Percentiles rank a stretch among this genome's conserved stretches.
Evolutionary conservation across 2,329 filamentous ascomycete species (phyloP).

Genomic region (Sporothrix brasiliensis): DNA sequence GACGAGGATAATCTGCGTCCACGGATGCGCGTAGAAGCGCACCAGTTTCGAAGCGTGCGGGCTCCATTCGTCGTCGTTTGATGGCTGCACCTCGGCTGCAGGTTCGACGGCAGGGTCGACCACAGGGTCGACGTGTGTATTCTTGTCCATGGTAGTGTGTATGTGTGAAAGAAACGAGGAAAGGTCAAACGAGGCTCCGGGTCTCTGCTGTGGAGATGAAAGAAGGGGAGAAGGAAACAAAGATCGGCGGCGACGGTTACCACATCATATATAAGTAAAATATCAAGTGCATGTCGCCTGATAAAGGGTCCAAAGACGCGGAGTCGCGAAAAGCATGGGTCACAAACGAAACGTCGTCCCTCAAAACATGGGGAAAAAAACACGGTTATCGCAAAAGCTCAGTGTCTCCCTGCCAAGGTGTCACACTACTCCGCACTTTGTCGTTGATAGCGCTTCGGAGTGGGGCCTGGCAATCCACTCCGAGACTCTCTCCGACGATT

Average conservation of each 20-base stretch:
- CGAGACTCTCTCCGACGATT: slow-evolving; percentile 1
- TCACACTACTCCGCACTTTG: slow-evolving; percentile 2
- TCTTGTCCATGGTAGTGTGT: neutral
- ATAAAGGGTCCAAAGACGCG: no score
- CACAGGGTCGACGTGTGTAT: neutral
- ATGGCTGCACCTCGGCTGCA: neutral
- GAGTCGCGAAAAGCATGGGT: no score
- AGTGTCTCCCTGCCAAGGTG: no score
- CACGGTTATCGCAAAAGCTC: neutral
- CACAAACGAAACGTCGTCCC: neutral
- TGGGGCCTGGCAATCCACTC: neutral
- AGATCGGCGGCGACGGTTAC: neutral
- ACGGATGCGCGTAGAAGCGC: slow-evolving; percentile 48
- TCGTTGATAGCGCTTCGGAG: slow-evolving; percentile 21
- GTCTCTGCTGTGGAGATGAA: no score
- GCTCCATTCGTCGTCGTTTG: neutral
- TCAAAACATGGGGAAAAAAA: neutral
- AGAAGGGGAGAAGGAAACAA: no score
- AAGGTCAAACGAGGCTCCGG: no score
- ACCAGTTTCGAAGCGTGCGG: slow-evolving; percentile 36
- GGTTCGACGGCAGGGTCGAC: no score
- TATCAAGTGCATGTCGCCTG: neutral
- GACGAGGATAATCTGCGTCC: slow-evolving; percentile 54
- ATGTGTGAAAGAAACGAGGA: no score
- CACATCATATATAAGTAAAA: neutral